Evolutionary conservation across 1,284 basidiomycete genomes (phyloP), one percentile per base, ranked within the genome.

Genomic region (Fistulinella cinereoalba): DNA sequence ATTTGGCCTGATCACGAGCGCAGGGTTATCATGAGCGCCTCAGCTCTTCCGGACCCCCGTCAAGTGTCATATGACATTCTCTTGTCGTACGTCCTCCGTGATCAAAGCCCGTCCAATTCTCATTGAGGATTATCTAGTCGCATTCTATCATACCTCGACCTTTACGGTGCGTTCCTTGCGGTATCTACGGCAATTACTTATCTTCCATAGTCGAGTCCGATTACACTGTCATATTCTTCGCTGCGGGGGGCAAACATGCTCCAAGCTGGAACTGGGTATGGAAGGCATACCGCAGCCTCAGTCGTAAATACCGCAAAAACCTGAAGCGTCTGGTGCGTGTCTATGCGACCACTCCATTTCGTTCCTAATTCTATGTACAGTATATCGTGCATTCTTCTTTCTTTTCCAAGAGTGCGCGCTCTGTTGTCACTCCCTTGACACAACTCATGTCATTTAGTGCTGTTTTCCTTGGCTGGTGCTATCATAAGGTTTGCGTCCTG

Each of bases 241-340:
- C 89, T 23, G 84, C 88, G 2, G 90, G 88, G n/a, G 81, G 80
- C 3, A 75, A 72, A 52, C 72, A 91, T 67, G 78, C 81, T 3
- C 90, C 90, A 8, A 77, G 79, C 29, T 92, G 90, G 90, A 89
- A 84, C 53, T 93, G 89, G 89, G 78, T 92, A 25, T 92, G 90
- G 90, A 90, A 89, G 58, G 86, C 88, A 2, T 92, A 92, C 62
- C 76, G 88, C 23, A 85, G 84, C 59, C 69, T 92, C 32, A 87
- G 77, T 61, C 72, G 88, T 44, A 91, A 90, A 66, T 93, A 91
- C 61, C 79, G 91, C 44, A 93, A 93, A 71, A 91, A 93, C 60
- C 67, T 93, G 49, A 92, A 93, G 65, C 80, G 81, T 61, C 61
- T 92, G 66, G 86, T 86, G 49, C 50, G 80, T 62, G 8, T 41